These are phyloP conservation scores for Gossypium schwendimanii DNA, from an alignment of 441 rosid genomes.

Conservation along the genomic window DNA sequence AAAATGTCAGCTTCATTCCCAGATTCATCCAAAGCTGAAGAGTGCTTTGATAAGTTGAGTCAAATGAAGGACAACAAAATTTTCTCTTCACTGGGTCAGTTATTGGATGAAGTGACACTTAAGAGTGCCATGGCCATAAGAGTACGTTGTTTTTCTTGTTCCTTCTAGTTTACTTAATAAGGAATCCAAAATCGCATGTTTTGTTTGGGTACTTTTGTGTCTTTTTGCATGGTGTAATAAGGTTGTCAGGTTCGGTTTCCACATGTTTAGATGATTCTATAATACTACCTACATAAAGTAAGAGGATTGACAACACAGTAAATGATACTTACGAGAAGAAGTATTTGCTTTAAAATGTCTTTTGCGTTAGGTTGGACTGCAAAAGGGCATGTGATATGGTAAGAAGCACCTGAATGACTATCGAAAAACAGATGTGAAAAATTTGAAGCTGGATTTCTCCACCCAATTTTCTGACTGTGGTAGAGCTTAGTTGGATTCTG, in stretches of 20 bases:
- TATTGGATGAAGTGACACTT: slow-evolving; percentile 47
- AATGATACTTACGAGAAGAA: not conserved
- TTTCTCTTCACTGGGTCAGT: slow-evolving; percentile 45
- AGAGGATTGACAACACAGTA: not conserved
- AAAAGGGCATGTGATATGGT: not conserved
- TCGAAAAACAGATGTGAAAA: not conserved
- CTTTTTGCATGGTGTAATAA: not conserved
- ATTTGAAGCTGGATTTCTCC: not conserved
- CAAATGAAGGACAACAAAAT: slow-evolving; percentile 56
- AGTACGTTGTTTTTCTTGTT: slow-evolving; percentile 33
- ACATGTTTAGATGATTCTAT: not conserved
- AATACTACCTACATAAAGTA: not conserved
- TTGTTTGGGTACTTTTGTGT: slow-evolving; percentile 8
- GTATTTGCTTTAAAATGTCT: not conserved
- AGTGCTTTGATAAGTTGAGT: slow-evolving; percentile 55
- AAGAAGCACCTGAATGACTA: not conserved
- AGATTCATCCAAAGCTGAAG: slow-evolving; percentile 73
- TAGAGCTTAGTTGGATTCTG: not conserved
- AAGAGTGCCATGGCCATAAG: slow-evolving; percentile 35
- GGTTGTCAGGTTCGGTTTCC: not conserved
- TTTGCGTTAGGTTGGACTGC: not conserved
- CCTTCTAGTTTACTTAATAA: slow-evolving; percentile 6
- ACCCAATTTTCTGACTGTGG: not conserved
- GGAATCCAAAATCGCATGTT: not conserved
- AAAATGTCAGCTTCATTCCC: slow-evolving; percentile 77